Evolutionary conservation across 2,329 filamentous ascomycete genomes (phyloP), one percentile per base, ranked within the genome.

Genomic region (Reticulascus tulasneorum): DNA sequence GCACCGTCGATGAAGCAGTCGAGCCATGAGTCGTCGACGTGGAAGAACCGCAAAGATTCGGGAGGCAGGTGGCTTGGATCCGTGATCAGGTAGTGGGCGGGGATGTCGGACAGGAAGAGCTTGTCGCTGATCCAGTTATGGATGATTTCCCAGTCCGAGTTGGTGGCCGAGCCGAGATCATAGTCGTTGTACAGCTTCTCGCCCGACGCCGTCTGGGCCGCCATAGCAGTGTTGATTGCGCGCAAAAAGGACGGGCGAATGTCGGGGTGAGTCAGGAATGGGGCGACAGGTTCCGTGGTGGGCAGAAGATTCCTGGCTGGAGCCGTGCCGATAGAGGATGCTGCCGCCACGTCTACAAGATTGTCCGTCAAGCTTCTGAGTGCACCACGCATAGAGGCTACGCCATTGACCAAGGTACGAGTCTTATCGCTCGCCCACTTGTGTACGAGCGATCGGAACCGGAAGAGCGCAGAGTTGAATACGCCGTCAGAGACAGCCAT

Each of bases 1-100:
- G 60, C 67, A 1, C 68, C 68, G 37, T 72, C 68, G 2, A 71
- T 38, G 5, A 71, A 33, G 7, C 55, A 56, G 28, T 67, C 60
- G 0, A 62, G 42, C 69, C 68, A 73, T 33, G 56, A 56, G 2
- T 37, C 17, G 34, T 73, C 69, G 9, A 73, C 63, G 23, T 54
- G 38, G 50, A 73, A 73, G 51, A 69, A 67, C 0, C 64, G 55
- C 0, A 73, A 32, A 9, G 37, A 55, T 40, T 73, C 69, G 5
- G 23, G 27, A 0, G 48, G 56, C 0, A 72, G 46, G 23, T 58
- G 44, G 0, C 39, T 47, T 0, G 63, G 57, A 17, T 71, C 67
- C 0, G 55, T 30, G 5, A 71, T 44, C 3, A 70, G 48, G 36
- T 58, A 68, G 28, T 69, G 64, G 0, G 59, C 46, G 0, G 67